Evolutionary conservation across 495 filamentous ascomycete genomes (phyloP).

Genomic region (Articulospora tetracladia): DNA sequence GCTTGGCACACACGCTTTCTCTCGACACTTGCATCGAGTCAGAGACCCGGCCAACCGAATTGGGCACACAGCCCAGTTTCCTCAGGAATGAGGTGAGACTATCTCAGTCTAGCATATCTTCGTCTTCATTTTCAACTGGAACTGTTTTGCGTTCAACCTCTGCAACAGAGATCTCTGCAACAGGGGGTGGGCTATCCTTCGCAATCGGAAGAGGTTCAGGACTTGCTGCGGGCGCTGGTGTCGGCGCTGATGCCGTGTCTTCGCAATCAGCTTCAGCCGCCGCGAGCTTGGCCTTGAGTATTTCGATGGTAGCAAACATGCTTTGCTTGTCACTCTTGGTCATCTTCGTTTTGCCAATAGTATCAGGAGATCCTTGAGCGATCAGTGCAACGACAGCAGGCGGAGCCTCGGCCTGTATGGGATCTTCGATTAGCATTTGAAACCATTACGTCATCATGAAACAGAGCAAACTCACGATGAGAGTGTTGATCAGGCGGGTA

Average conservation of each 20-base stretch:
- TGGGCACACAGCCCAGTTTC: too few species aligned
- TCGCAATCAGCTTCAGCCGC: not conserved
- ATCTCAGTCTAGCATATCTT: too few species aligned
- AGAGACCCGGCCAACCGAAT: too few species aligned
- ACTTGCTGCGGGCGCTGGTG: too few species aligned
- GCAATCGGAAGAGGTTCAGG: too few species aligned
- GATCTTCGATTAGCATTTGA: conserved; percentile 5
- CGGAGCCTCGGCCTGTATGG: conserved; percentile 29
- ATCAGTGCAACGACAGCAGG: conserved; percentile 20
- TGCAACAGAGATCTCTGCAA: too few species aligned
- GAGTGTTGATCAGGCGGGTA: conserved; percentile 34
- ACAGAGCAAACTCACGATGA: conserved; percentile 35
- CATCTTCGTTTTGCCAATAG: conserved; percentile 9
- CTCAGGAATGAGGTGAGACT: too few species aligned
- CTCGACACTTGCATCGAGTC: too few species aligned
- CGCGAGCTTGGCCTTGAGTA: not conserved
- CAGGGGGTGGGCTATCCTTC: too few species aligned
- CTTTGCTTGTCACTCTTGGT: conserved; percentile 29
- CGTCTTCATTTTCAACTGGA: too few species aligned
- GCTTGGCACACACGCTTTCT: too few species aligned
- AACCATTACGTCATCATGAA: conserved; percentile 16
- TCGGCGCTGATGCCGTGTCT: not conserved
- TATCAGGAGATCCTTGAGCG: conserved; percentile 9
- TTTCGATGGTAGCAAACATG: not conserved
- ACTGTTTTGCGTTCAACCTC: too few species aligned